These are phyloP conservation scores for Ustilago hordei DNA, from an alignment of 1,284 basidiomycete genomes.

Conservation along the genomic window DNA sequence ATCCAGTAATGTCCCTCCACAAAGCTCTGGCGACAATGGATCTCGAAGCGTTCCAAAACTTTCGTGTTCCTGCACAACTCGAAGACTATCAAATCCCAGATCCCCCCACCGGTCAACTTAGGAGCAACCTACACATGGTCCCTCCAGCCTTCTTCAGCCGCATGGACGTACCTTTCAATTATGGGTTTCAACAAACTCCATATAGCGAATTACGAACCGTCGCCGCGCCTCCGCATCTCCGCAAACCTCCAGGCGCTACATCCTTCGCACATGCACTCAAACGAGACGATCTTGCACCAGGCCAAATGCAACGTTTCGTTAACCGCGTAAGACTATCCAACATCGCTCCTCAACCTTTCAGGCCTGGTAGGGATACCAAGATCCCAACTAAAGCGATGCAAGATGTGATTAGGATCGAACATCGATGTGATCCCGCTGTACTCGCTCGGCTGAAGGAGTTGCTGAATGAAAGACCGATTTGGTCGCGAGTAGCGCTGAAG, in stretches of 20 bases:
- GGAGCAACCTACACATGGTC: constrained; percentile 56
- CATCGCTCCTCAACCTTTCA: constrained; percentile 44
- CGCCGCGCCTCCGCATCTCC: constrained; percentile 9
- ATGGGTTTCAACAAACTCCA: constrained; percentile 54
- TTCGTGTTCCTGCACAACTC: constrained; percentile 37
- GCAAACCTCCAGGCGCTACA: not conserved
- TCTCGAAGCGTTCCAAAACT: constrained; percentile 44
- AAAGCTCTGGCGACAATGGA: constrained; percentile 57
- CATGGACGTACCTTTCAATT: constrained; percentile 56
- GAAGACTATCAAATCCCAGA: constrained; percentile 48
- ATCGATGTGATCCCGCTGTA: constrained; percentile 24
- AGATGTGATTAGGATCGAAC: constrained; percentile 38
- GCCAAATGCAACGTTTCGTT: constrained; percentile 40
- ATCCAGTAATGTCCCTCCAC: constrained; percentile 52
- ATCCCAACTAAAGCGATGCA: constrained; percentile 24
- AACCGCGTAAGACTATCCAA: constrained; percentile 43
- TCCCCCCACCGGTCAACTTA: not conserved
- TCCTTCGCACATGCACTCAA: constrained; percentile 20
- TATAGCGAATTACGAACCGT: constrained; percentile 50
- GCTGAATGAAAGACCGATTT: constrained; percentile 80
- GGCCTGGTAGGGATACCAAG: constrained; percentile 16
- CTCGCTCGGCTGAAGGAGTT: constrained; percentile 24
- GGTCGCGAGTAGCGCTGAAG: constrained; percentile 85
- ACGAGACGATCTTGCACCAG: not conserved
- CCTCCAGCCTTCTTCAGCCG: constrained; percentile 65